Evolutionary conservation across 768 basidiomycete genomes (phyloP).

Genomic region (Leucogyrophana mollusca): DNA sequence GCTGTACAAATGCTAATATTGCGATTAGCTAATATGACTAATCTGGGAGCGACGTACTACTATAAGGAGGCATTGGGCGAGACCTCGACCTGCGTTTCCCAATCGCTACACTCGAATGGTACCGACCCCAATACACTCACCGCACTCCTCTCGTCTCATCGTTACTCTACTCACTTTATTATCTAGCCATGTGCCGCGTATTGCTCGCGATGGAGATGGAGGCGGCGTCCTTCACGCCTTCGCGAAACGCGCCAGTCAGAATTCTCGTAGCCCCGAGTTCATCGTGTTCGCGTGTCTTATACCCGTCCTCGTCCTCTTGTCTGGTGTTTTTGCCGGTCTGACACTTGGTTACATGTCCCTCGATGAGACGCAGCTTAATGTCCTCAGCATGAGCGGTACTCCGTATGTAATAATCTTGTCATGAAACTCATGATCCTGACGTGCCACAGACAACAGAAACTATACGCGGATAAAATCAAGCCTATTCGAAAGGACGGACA

Average conservation of each 20-base stretch:
- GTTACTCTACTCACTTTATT: slow-evolving; percentile 42
- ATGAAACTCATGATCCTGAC: too few relatives aligned
- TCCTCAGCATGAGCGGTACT: slow-evolving; percentile 81
- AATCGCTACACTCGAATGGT: slow-evolving; percentile 33
- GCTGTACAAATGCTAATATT: too few relatives aligned
- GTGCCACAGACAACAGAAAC: slow-evolving; percentile 64
- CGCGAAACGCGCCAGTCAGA: slow-evolving; percentile 27
- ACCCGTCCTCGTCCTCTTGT: slow-evolving; percentile 78
- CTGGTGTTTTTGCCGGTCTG: slow-evolving; percentile 87
- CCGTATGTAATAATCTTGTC: slow-evolving; percentile 65
- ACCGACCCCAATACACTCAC: slow-evolving; percentile 29
- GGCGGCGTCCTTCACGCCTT: slow-evolving; percentile 21
- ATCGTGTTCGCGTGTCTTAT: slow-evolving; percentile 60
- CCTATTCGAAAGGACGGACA: slow-evolving; percentile 86
- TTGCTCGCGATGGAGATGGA: slow-evolving; percentile 25
- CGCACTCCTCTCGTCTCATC: slow-evolving; percentile 43
- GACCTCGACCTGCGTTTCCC: neutral
- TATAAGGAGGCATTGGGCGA: neutral
- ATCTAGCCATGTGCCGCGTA: slow-evolving; percentile 43
- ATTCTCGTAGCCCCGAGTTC: slow-evolving; percentile 24
- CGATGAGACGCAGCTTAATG: slow-evolving; percentile 89
- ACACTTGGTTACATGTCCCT: slow-evolving; percentile 92
- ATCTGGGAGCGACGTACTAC: neutral
- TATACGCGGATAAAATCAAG: slow-evolving; percentile 81
- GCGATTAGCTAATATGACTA: slow-evolving; percentile 6